These are phyloP conservation scores for Pontederia crassipes DNA, from an alignment of 176 grass and related monocot species.

Conservation along the genomic window DNA sequence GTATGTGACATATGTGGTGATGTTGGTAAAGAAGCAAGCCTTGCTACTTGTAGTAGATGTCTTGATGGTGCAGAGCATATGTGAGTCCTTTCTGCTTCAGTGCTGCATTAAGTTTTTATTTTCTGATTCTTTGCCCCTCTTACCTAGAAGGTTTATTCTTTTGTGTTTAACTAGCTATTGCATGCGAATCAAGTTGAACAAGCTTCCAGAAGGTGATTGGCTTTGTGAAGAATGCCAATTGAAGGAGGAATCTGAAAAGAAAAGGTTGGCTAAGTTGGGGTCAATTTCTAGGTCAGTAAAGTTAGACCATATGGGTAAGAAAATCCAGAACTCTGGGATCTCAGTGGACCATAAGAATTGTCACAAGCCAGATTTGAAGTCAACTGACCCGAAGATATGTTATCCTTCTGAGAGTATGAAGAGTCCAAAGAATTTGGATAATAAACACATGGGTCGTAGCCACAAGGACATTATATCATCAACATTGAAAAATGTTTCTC, in stretches of 20 bases:
- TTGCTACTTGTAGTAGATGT: constrained; percentile 78
- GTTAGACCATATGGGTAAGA: constrained; percentile 19
- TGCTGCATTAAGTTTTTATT: not conserved
- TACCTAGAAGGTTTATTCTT: not conserved
- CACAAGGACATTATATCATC: not conserved
- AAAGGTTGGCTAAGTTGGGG: constrained; percentile 33
- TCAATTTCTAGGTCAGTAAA: constrained; percentile 21
- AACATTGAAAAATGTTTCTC: constrained; percentile 5
- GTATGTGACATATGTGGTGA: constrained; percentile 98
- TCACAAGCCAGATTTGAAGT: constrained; percentile 2
- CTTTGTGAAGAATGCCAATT: constrained; percentile 89
- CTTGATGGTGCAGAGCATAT: constrained; percentile 90
- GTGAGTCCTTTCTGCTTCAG: constrained; percentile 30
- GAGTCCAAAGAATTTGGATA: constrained; percentile 39
- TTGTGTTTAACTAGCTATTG: constrained; percentile 54
- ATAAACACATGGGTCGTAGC: constrained; percentile 22
- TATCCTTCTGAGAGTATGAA: constrained; percentile 28
- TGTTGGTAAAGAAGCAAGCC: constrained; percentile 66
- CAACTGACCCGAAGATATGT: constrained; percentile 32
- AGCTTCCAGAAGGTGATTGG: constrained; percentile 74
- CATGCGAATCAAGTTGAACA: constrained; percentile 59
- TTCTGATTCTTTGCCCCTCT: not conserved
- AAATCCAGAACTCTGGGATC: constrained; percentile 15
- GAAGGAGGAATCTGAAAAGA: constrained; percentile 41
- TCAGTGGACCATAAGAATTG: constrained; percentile 33